A percentile compares a stretch with the other conserved stretches of the same genome.
Evolutionary conservation across 2,329 filamentous ascomycete species (phyloP).

Genomic region (Geosmithia putterillii): DNA sequence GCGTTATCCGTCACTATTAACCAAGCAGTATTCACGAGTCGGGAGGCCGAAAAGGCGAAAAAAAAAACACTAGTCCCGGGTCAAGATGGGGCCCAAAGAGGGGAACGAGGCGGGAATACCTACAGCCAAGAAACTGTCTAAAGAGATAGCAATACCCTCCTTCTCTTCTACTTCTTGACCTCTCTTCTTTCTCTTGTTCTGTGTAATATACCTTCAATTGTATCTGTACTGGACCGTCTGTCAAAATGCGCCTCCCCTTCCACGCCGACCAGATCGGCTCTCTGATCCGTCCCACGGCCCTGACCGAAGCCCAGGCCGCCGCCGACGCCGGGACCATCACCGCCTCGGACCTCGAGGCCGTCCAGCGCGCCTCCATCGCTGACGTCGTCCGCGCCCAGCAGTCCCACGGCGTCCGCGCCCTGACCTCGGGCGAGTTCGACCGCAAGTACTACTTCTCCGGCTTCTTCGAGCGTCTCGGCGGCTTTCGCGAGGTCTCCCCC

Average conservation of each 20-base stretch:
- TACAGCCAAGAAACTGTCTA: too few relatives aligned
- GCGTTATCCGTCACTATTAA: too few relatives aligned
- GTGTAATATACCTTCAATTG: too few relatives aligned
- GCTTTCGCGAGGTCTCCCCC: constrained; percentile 23
- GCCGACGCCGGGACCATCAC: constrained; percentile 34
- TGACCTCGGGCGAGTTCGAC: constrained; percentile 60
- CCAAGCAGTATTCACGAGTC: too few relatives aligned
- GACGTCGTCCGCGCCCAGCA: constrained; percentile 54
- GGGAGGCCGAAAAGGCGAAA: too few relatives aligned
- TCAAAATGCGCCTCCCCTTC: constrained; percentile 36
- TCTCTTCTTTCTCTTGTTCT: too few relatives aligned
- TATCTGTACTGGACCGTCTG: too few relatives aligned
- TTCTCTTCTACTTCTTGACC: too few relatives aligned
- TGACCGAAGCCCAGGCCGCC: constrained; percentile 38
- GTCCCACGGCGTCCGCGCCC: constrained; percentile 46
- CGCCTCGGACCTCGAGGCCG: constrained; percentile 30
- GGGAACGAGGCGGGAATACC: too few relatives aligned
- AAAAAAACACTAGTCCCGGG: too few relatives aligned
- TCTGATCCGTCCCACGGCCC: constrained; percentile 50
- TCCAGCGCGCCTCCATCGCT: constrained; percentile 51
- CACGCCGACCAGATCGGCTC: constrained; percentile 64
- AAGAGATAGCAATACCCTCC: too few relatives aligned
- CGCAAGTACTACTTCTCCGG: constrained; percentile 36
- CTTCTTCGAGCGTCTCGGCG: constrained; percentile 33
- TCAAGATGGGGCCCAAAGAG: too few relatives aligned